Conservation (phyloP, 768 basidiomycete species). For the Pulveroboletus ravenelii region DNA sequence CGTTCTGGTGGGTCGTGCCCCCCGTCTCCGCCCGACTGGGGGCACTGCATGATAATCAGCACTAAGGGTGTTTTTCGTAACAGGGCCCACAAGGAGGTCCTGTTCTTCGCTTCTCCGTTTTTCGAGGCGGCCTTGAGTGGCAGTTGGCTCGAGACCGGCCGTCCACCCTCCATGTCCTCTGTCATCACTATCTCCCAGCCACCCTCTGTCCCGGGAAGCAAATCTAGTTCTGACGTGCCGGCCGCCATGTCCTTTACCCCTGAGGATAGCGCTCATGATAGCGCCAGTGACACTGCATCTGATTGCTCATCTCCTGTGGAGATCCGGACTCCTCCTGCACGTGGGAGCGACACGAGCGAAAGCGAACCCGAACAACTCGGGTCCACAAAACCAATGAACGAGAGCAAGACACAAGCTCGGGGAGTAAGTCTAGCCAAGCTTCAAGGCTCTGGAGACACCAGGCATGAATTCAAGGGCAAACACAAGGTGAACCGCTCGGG, state of each 20-base stretch:
- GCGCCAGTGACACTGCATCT: slow-evolving; percentile 26
- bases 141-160: slow-evolving; percentile 86
- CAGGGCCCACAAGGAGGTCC: slow-evolving; percentile 89
- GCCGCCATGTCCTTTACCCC: slow-evolving; percentile 60
- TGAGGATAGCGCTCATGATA: slow-evolving; percentile 43
- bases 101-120: slow-evolving; percentile 92
- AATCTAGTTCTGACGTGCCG: slow-evolving; percentile 35
- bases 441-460: slow-evolving; percentile 33
- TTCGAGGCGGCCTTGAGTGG: slow-evolving; percentile 89
- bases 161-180: slow-evolving; percentile 75
- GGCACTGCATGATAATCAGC: slow-evolving; percentile 2
- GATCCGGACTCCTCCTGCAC: slow-evolving; percentile 33
- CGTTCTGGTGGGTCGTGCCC: slow-evolving; percentile 69
- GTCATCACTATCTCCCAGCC: slow-evolving; percentile 82
- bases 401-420: slow-evolving; percentile 37
- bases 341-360: slow-evolving; percentile 34
- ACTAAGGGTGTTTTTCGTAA: slow-evolving; percentile 1
- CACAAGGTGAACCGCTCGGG: slow-evolving; percentile 10
- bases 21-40: not conserved
- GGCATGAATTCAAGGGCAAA: slow-evolving; percentile 25
- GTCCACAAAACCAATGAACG: slow-evolving; percentile 11
- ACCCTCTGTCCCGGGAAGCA: slow-evolving; percentile 52
- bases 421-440: slow-evolving; percentile 59
- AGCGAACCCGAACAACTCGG: slow-evolving; percentile 31
- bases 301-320: slow-evolving; percentile 43